These are phyloP conservation scores for Phialemoniopsis sp. DNA, from an alignment of 2,329 filamentous ascomycete genomes.

Conservation along the genomic window DNA sequence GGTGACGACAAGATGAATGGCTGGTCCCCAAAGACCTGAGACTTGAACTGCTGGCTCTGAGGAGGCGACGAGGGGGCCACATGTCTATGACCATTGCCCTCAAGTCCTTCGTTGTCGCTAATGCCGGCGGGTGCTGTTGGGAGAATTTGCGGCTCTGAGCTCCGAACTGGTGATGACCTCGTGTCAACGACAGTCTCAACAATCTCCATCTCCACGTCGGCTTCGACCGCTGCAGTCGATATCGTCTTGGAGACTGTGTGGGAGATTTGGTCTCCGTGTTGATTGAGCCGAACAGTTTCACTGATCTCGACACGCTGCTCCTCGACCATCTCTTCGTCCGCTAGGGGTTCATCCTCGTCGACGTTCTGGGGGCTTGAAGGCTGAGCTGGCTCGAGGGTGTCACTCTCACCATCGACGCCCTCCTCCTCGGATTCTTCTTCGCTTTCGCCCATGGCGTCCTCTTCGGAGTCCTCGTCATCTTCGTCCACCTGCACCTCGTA, in stretches of 20 bases:
- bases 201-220: neutral
- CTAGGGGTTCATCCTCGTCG: neutral
- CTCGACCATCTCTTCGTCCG: slow-evolving; percentile 10
- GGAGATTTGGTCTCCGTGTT: too few species aligned
- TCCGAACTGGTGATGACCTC: too few species aligned
- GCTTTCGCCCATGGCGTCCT: slow-evolving; percentile 4
- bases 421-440: slow-evolving; percentile 4
- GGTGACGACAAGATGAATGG: neutral
- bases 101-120: too few species aligned
- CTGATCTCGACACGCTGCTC: neutral
- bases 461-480: slow-evolving; percentile 1
- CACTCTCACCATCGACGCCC: neutral
- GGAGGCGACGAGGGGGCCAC: slow-evolving; percentile 1
- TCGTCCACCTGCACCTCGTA: slow-evolving; percentile 3
- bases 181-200: neutral
- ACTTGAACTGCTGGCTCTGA: slow-evolving; percentile 3
- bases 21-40: neutral
- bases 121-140: too few species aligned
- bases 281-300: too few species aligned
- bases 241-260: neutral
- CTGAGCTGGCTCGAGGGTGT: neutral
- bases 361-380: neutral
- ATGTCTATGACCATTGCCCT: too few species aligned
- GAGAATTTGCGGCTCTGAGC: too few species aligned
- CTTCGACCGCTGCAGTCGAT: neutral